phyloP scores from a whole-genome alignment of 768 basidiomycete genomes.

The Amanita inopinata region DNA sequence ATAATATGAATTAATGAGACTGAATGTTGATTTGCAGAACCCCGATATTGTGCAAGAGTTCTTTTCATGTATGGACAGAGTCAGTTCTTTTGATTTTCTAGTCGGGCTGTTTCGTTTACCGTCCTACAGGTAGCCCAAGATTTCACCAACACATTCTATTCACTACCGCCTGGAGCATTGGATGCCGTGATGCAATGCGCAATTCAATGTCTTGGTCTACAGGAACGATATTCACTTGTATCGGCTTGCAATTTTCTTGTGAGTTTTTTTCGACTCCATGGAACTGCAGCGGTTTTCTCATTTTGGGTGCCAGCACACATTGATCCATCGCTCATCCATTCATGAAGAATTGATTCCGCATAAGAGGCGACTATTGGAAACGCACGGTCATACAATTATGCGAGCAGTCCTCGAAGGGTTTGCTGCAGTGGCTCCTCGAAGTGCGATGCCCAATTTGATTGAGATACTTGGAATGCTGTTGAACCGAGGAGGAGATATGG shows the following conservation, averaged over 20 bases:
- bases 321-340: constrained; percentile 58
- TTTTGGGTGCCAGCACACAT: constrained; percentile 35
- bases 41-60: constrained; percentile 89
- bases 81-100: constrained; percentile 22
- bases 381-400: constrained; percentile 59
- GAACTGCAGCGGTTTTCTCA: neutral
- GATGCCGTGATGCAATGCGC: constrained; percentile 65
- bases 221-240: constrained; percentile 81
- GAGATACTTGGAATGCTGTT: constrained; percentile 69
- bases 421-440: constrained; percentile 76
- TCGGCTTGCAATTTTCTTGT: constrained; percentile 80
- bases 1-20: neutral
- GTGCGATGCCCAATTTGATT: constrained; percentile 73
- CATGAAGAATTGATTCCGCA: constrained; percentile 51
- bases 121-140: constrained; percentile 36
- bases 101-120: constrained; percentile 15
- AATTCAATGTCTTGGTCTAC: constrained; percentile 53
- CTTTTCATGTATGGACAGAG: constrained; percentile 74
- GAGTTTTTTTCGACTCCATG: constrained; percentile 17
- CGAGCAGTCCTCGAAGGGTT: constrained; percentile 70
- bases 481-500: constrained; percentile 31
- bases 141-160: constrained; percentile 50
- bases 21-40: constrained; percentile 39
- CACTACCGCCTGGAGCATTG: constrained; percentile 52
- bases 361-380: constrained; percentile 29